A percentile compares a stretch with the other conserved stretches of the same genome.
These are phyloP conservation scores for Phytopythium cucurbitacearum DNA, from an alignment of 352 stramenopile species.

Conservation along the genomic window DNA sequence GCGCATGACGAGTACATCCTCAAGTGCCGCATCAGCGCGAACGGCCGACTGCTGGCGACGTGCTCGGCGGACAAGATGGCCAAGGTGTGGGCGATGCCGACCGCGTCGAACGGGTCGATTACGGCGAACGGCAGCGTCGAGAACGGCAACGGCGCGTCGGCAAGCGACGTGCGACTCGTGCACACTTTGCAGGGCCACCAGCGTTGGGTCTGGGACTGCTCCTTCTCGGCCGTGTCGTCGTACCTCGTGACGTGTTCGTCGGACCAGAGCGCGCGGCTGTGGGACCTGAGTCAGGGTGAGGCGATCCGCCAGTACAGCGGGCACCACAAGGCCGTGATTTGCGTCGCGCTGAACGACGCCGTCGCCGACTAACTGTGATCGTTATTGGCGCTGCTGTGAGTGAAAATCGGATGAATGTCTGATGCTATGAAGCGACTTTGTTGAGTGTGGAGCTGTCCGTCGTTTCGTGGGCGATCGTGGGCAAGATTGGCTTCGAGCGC, in stretches of 20 bases:
- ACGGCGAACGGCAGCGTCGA: conserved; percentile 10
- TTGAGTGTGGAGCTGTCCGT: too few species aligned
- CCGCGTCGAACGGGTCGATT: conserved; percentile 15
- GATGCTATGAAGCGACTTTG: too few species aligned
- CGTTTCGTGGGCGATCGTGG: too few species aligned
- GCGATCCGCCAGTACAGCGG: conserved; percentile 87
- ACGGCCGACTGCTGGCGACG: conserved; percentile 87
- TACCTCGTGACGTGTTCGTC: conserved; percentile 97
- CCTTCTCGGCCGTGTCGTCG: conserved; percentile 96
- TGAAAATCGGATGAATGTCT: too few species aligned
- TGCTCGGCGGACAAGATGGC: conserved; percentile 92
- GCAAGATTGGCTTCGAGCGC: too few species aligned
- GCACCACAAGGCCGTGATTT: conserved; percentile 89
- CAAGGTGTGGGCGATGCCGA: conserved; percentile 83
- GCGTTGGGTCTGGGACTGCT: conserved; percentile 98
- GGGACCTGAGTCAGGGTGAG: conserved; percentile 92
- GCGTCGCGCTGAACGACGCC: conserved; percentile 84
- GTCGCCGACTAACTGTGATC: conserved; percentile 38
- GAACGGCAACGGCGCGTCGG: conserved; percentile 9
- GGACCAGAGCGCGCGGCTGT: conserved; percentile 95
- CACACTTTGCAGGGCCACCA: conserved; percentile 87
- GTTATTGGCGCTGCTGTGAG: too few species aligned
- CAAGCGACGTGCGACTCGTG: conserved; percentile 45
- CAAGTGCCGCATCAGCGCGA: conserved; percentile 88
- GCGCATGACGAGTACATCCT: conserved; percentile 92